Conservation (phyloP, 805 yeast genomes). For the Monosporozyma aerobia region DNA sequence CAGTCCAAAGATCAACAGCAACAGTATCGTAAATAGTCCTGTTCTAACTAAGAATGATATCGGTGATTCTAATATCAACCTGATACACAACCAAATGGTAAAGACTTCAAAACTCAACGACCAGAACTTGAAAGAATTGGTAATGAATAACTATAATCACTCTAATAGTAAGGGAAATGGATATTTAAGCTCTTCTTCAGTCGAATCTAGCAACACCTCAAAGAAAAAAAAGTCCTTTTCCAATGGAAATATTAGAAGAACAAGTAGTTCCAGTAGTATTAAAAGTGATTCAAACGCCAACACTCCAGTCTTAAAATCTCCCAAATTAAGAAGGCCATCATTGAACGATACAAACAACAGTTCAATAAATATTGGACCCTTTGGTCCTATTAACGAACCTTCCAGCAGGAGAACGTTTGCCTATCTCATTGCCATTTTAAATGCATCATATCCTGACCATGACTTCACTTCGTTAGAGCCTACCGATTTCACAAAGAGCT, state of each 20-base stretch:
- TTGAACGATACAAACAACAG: constrained; percentile 19
- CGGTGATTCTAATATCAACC: not conserved
- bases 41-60: not conserved
- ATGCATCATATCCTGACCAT: constrained; percentile 92
- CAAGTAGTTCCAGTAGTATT: constrained; percentile 22
- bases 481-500: constrained; percentile 50
- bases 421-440: constrained; percentile 78
- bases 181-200: constrained; percentile 24
- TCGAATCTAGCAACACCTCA: constrained; percentile 12
- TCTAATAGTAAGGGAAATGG: constrained; percentile 9
- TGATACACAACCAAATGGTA: constrained; percentile 2
- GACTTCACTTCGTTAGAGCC: constrained; percentile 88
- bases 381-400: constrained; percentile 84
- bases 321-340: constrained; percentile 20
- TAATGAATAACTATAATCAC: constrained; percentile 12
- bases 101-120: constrained; percentile 28
- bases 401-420: constrained; percentile 86
- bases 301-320: constrained; percentile 1
- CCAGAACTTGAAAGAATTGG: constrained; percentile 29
- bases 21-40: not conserved
- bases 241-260: constrained; percentile 14
- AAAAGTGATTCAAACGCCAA: constrained; percentile 6
- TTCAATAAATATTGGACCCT: constrained; percentile 47
- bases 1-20: constrained; percentile 1
- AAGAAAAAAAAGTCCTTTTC: constrained; percentile 2